These are phyloP conservation scores for Saitozyma podzolica DNA, from an alignment of 768 basidiomycete genomes.

Conservation along the genomic window DNA sequence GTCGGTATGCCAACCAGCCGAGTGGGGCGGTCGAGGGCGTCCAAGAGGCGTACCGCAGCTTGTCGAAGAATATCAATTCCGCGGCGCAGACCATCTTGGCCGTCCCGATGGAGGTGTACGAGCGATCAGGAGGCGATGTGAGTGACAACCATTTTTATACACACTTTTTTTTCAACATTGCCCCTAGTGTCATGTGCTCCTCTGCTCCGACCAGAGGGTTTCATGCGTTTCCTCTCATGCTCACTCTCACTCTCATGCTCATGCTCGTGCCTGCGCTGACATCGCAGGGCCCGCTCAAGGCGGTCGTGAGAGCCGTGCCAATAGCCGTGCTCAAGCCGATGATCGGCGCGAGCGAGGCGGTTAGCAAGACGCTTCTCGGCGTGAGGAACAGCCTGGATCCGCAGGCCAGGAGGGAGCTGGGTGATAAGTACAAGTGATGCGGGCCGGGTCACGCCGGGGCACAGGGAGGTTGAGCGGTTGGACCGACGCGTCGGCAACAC, in stretches of 20 bases:
- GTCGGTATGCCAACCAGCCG: constrained; percentile 91
- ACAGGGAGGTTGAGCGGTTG: too few species aligned
- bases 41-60: constrained; percentile 83
- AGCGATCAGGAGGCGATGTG: constrained; percentile 87
- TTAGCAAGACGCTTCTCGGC: constrained; percentile 91
- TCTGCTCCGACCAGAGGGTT: not conserved
- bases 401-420: constrained; percentile 73
- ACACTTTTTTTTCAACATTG: not conserved
- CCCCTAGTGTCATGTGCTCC: not conserved
- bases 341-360: constrained; percentile 96
- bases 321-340: constrained; percentile 96
- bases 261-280: too few species aligned
- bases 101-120: constrained; percentile 98
- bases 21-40: constrained; percentile 79
- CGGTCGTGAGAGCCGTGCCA: constrained; percentile 94
- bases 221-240: not conserved
- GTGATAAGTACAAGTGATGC: constrained; percentile 81
- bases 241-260: too few species aligned
- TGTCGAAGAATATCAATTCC: constrained; percentile 80
- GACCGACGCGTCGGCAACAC: too few species aligned
- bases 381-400: constrained; percentile 92
- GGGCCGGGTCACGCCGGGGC: too few species aligned
- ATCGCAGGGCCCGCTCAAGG: constrained; percentile 79
- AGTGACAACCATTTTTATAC: constrained; percentile 33
- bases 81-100: constrained; percentile 98